Percentiles rank a stretch among this genome's conserved stretches.
These are phyloP conservation scores for Thelonectria blattea DNA, from an alignment of 2,329 filamentous ascomycete species.

Conservation along the genomic window DNA sequence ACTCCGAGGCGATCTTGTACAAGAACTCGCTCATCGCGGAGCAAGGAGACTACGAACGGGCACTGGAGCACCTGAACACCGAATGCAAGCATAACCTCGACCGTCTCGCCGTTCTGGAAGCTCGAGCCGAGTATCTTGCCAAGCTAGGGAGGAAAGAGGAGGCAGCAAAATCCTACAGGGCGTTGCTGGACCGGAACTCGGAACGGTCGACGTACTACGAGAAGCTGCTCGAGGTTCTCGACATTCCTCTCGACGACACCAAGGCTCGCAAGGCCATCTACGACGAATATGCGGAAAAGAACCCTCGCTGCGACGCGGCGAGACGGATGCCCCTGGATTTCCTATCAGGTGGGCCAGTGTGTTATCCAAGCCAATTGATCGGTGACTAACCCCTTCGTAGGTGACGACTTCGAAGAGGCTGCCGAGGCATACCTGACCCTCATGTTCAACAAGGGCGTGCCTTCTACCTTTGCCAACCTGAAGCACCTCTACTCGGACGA, in stretches of 20 bases:
- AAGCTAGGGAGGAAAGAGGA: constrained; percentile 79
- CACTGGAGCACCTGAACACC: constrained; percentile 83
- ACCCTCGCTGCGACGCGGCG: constrained; percentile 82
- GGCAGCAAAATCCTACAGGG: constrained; percentile 80
- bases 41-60: constrained; percentile 79
- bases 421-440: constrained; percentile 80
- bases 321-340: constrained; percentile 90
- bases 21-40: constrained; percentile 96
- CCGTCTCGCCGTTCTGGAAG: constrained; percentile 83
- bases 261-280: constrained; percentile 74
- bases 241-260: constrained; percentile 62
- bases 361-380: background rate
- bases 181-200: constrained; percentile 82
- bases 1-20: constrained; percentile 93
- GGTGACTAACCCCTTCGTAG: constrained; percentile 48
- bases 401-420: constrained; percentile 79
- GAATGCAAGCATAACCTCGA: constrained; percentile 82
- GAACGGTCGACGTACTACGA: constrained; percentile 89
- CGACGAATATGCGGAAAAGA: constrained; percentile 78
- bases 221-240: constrained; percentile 72
- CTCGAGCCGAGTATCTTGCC: constrained; percentile 82
- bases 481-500: constrained; percentile 87
- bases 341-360: constrained; percentile 64
- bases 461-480: constrained; percentile 94
- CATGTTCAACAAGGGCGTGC: constrained; percentile 91